Evolutionary conservation across 1,284 basidiomycete genomes (phyloP).

Genomic region (Marasmius fiardii): DNA sequence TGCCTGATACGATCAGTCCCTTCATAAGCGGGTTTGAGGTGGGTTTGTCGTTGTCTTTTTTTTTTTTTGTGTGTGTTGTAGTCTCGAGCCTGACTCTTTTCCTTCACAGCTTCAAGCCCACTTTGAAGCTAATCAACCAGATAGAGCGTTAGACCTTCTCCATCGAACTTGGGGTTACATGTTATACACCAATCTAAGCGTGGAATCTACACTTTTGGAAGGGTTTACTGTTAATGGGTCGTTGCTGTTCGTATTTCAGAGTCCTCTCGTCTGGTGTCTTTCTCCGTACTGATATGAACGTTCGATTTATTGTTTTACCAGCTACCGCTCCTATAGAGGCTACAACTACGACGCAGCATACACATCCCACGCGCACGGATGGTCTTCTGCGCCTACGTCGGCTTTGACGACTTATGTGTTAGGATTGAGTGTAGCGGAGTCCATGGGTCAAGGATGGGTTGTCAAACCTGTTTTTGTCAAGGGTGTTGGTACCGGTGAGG

Average conservation of each 20-base stretch:
- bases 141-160: conserved; percentile 40
- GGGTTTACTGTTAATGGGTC: conserved; percentile 47
- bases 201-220: conserved; percentile 45
- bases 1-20: conserved; percentile 46
- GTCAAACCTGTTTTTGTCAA: conserved; percentile 30
- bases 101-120: conserved; percentile 47
- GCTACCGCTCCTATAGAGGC: conserved; percentile 38
- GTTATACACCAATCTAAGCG: conserved; percentile 39
- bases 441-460: conserved; percentile 29
- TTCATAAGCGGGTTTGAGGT: conserved; percentile 50
- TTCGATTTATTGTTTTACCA: no score
- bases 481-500: conserved; percentile 25
- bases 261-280: background rate
- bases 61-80: no score
- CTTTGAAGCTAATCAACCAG: conserved; percentile 41
- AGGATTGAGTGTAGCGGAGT: conserved; percentile 21
- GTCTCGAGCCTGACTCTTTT: no score
- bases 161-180: conserved; percentile 48
- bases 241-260: conserved; percentile 28
- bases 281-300: background rate
- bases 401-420: conserved; percentile 25
- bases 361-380: conserved; percentile 22
- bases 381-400: conserved; percentile 25
- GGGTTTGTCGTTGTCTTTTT: no score
- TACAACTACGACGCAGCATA: conserved; percentile 47